Base-by-base conservation (phyloP, 306 rosid species). In the Canavalia ensiformis region DNA sequence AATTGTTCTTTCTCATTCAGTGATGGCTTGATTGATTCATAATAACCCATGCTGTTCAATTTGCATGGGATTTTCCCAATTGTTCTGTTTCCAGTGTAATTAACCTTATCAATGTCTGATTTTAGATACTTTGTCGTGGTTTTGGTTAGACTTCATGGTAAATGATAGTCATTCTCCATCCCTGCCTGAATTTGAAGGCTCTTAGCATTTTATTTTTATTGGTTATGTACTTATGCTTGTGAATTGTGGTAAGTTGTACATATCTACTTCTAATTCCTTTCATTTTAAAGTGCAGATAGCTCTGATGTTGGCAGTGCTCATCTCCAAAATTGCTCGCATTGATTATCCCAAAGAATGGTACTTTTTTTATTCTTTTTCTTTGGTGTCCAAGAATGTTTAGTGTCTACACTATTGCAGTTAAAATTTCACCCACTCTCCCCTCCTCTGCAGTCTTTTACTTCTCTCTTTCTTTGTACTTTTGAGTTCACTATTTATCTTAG, bases 321-420 rank as follows among this genome's bases (percentile, higher is more conserved):
- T 95, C 73, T 95, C 99, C 81, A 93, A 93, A 87, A 91, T 95
- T 77, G 97, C 97, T 79, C 94, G 99, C 51, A 83, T 93, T 80
- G 99, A 95, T 88, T 93, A 95, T 84, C 99, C 99, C 60, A 90
- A 86, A 86, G 97, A 95, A 80, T 95, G 99, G 99, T 95, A 92
- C 68, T 62, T 42, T 76, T 78, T 13, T 2, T 12, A 56, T n/a
- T 81, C 79, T 72, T 30, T 76, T 74, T 66, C 47, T 80, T 68
- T 62, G 28, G 42, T 74, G 5, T 74, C 66, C 41, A 25, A 72
- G 47, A 50, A 5, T 41, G 42, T 49, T 52, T 70, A 47, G 34
- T 4, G 39, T n/a, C 50, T 73, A 62, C 56, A 44, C 58, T 77
- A 18, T 49, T 76, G 69, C 80, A 45, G n/a, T 73, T 63, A 35